A percentile compares a stretch with the other conserved stretches of the same genome.
Evolutionary conservation across 2,329 filamentous ascomycete genomes (phyloP).

Genomic region (Endocalyx cinctus): DNA sequence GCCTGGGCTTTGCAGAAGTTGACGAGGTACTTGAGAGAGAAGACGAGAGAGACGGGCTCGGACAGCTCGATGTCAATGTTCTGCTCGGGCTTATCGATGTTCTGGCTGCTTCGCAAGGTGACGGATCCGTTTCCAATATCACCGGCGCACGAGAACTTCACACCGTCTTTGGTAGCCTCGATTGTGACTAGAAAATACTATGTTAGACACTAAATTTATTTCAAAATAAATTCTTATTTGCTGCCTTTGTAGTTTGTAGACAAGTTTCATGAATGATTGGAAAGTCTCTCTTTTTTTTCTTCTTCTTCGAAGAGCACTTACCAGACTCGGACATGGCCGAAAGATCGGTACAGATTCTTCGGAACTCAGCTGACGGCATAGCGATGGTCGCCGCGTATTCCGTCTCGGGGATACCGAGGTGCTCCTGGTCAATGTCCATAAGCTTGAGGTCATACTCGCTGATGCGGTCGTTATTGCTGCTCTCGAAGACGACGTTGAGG

Average conservation of each 20-base stretch:
- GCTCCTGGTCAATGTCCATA: conserved; percentile 99
- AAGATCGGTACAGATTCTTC: conserved; percentile 90
- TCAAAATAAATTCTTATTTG: too few relatives aligned
- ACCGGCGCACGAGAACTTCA: conserved; percentile 89
- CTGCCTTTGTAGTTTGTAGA: too few relatives aligned
- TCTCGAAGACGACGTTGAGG: conserved; percentile 95
- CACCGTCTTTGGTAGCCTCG: conserved; percentile 92
- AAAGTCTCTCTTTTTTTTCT: too few relatives aligned
- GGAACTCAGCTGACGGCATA: conserved; percentile 87
- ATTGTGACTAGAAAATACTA: conserved; percentile 95
- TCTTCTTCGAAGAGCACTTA: too few relatives aligned
- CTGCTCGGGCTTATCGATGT: conserved; percentile 81
- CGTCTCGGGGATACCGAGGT: conserved; percentile 97
- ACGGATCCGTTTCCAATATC: conserved; percentile 96
- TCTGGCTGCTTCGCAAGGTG: conserved; percentile 81
- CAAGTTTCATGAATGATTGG: too few relatives aligned
- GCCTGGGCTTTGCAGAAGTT: conserved; percentile 99
- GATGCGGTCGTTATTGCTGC: conserved; percentile 77
- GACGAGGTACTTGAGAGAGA: conserved; percentile 98
- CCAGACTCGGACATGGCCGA: conserved; percentile 92
- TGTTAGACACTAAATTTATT: too few relatives aligned
- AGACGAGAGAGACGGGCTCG: conserved; percentile 90
- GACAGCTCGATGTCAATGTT: conserved; percentile 86
- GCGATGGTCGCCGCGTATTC: conserved; percentile 89
- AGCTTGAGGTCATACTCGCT: conserved; percentile 99